These are phyloP conservation scores for Amaranthus hypochondriacus DNA, from an alignment of 148 eudicot genomes.

Conservation along the genomic window DNA sequence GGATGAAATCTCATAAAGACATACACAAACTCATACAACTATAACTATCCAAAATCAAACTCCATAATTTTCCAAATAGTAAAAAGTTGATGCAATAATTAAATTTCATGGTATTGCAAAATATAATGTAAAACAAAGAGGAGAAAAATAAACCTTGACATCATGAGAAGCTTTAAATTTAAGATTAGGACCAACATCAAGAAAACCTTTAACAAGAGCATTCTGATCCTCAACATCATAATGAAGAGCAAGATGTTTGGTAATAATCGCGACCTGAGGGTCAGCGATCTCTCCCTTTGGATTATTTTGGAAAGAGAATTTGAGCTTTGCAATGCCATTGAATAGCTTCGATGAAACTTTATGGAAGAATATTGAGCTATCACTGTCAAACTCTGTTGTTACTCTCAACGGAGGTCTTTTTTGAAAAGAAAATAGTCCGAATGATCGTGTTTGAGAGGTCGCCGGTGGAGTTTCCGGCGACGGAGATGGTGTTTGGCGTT, in stretches of 20 bases:
- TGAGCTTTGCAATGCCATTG: slow-evolving; percentile 66
- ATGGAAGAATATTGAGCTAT: slow-evolving; percentile 51
- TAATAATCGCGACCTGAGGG: slow-evolving; percentile 52
- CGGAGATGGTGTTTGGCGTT: slow-evolving; percentile 12
- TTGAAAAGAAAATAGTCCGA: slow-evolving; percentile 27
- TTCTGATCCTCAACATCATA: slow-evolving; percentile 67
- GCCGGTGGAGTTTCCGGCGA: slow-evolving; percentile 22
- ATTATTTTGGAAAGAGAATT: slow-evolving; percentile 61
- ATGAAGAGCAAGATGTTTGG: slow-evolving; percentile 54
- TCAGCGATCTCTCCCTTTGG: slow-evolving; percentile 48
- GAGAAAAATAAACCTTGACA: slow-evolving; percentile 46
- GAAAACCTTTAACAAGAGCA: slow-evolving; percentile 53
- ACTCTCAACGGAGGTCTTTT: slow-evolving; percentile 58
- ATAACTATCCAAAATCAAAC: neutral
- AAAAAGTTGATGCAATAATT: neutral
- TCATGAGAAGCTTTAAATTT: slow-evolving; percentile 33
- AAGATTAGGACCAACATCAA: slow-evolving; percentile 53
- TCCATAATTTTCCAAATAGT: neutral
- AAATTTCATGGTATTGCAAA: neutral
- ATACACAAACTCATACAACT: neutral
- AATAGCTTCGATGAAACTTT: slow-evolving; percentile 70
- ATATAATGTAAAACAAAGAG: neutral
- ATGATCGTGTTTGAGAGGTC: slow-evolving; percentile 14
- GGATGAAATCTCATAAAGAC: neutral
- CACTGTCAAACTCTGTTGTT: slow-evolving; percentile 85